A percentile compares a stretch with the other conserved stretches of the same genome.
These are phyloP conservation scores for Talaromyces sp. DNA, from an alignment of 2,329 filamentous ascomycete genomes.

Conservation along the genomic window DNA sequence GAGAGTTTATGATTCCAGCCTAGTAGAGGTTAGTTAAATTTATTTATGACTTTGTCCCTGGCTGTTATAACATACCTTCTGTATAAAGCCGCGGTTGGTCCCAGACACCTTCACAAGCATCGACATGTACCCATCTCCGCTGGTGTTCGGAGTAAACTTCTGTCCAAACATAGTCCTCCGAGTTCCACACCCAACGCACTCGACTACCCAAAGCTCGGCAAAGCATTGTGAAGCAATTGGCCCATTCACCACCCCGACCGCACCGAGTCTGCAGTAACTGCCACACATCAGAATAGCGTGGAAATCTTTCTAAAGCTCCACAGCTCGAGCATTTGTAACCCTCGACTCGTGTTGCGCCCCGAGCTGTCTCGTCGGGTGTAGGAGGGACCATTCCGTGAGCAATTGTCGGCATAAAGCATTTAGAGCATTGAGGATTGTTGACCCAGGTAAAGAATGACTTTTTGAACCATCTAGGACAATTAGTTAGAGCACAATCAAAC, in stretches of 20 bases:
- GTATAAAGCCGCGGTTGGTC: constrained; percentile 89
- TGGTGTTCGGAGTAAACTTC: constrained; percentile 95
- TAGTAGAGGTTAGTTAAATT: constrained; percentile 24
- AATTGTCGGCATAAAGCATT: constrained; percentile 77
- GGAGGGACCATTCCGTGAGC: constrained; percentile 78
- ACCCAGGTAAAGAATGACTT: constrained; percentile 93
- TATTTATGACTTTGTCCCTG: neutral
- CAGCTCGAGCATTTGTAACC: constrained; percentile 79
- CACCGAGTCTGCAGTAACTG: constrained; percentile 78
- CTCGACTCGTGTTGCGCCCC: constrained; percentile 81
- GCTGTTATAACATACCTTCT: constrained; percentile 58
- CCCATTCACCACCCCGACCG: constrained; percentile 91
- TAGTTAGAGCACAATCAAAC: neutral
- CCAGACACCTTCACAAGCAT: constrained; percentile 91
- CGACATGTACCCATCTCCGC: constrained; percentile 92
- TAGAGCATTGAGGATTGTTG: constrained; percentile 83
- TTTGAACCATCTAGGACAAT: constrained; percentile 75
- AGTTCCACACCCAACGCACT: constrained; percentile 97
- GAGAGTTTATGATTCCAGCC: constrained; percentile 94
- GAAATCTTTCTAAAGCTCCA: constrained; percentile 78
- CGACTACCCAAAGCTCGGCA: constrained; percentile 86
- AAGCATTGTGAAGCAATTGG: constrained; percentile 98
- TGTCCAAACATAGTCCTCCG: constrained; percentile 96
- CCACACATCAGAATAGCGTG: constrained; percentile 93
- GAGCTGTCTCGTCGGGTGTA: constrained; percentile 81